These are phyloP conservation scores for Wickerhamomyces silvicola DNA, from an alignment of 805 yeast genomes.

Conservation along the genomic window DNA sequence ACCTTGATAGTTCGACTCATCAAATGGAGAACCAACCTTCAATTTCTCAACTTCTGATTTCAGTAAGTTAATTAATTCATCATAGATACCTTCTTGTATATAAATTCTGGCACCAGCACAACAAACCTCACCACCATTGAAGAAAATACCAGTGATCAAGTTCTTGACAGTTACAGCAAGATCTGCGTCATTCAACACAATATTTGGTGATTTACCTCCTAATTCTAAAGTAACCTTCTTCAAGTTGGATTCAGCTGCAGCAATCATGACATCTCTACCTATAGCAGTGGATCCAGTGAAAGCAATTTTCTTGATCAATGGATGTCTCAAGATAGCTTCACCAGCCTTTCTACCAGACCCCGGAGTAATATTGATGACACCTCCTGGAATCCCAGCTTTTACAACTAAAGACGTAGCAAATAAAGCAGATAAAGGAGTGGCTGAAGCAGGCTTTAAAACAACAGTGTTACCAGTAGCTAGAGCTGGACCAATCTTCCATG, in stretches of 20 bases:
- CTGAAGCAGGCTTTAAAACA: constrained; percentile 58
- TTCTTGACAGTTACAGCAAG: constrained; percentile 38
- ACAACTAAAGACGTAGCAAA: constrained; percentile 44
- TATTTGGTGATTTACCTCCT: constrained; percentile 67
- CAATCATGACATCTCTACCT: constrained; percentile 54
- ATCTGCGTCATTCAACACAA: constrained; percentile 56
- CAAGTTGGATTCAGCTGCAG: constrained; percentile 54
- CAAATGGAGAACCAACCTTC: constrained; percentile 61
- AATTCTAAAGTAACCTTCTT: constrained; percentile 64
- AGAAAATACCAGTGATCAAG: constrained; percentile 54
- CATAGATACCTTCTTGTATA: constrained; percentile 55
- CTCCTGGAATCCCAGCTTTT: constrained; percentile 59
- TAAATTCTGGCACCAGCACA: constrained; percentile 64
- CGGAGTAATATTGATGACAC: constrained; percentile 56
- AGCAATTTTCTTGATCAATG: constrained; percentile 54
- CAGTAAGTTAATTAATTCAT: constrained; percentile 42
- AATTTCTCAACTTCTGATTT: constrained; percentile 43
- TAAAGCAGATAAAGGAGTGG: constrained; percentile 62
- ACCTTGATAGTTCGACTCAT: constrained; percentile 51
- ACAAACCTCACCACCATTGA: constrained; percentile 67
- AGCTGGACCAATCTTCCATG: constrained; percentile 68
- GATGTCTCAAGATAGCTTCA: constrained; percentile 50
- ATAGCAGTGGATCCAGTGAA: constrained; percentile 65
- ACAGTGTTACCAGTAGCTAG: constrained; percentile 61
- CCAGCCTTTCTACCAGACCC: constrained; percentile 61